A percentile compares a stretch with the other conserved stretches of the same genome.
Conservation (phyloP, 2,329 filamentous ascomycete genomes). For the Fusarium incarnatum region DNA sequence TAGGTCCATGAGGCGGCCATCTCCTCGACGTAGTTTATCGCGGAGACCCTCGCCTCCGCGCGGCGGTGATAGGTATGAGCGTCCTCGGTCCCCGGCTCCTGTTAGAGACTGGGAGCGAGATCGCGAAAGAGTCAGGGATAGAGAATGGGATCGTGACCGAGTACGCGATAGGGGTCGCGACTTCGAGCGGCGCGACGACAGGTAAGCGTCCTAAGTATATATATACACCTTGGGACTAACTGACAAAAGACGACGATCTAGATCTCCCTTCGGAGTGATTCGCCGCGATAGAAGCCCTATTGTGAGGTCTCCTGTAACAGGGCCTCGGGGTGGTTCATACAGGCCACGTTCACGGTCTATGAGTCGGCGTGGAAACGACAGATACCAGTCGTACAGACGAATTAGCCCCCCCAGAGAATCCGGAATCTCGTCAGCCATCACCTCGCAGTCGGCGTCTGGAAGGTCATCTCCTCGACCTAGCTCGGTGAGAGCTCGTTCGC, state of each 20-base stretch:
- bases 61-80: slow-evolving; percentile 54
- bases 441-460: slow-evolving; percentile 63
- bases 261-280: slow-evolving; percentile 60
- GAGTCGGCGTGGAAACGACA: slow-evolving; percentile 60
- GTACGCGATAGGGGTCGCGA: slow-evolving; percentile 51
- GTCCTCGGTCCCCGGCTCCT: slow-evolving; percentile 54
- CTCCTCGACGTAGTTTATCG: slow-evolving; percentile 54
- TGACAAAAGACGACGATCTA: slow-evolving; percentile 61
- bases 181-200: slow-evolving; percentile 57
- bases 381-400: slow-evolving; percentile 59
- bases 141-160: slow-evolving; percentile 48
- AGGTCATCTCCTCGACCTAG: slow-evolving; percentile 65
- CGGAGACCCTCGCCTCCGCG: slow-evolving; percentile 52
- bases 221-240: slow-evolving; percentile 29
- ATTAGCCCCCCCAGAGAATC: slow-evolving; percentile 63
- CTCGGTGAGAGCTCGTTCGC: slow-evolving; percentile 61
- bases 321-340: slow-evolving; percentile 58
- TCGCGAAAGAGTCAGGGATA: slow-evolving; percentile 48
- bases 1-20: slow-evolving; percentile 54
- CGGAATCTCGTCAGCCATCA: slow-evolving; percentile 61
- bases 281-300: slow-evolving; percentile 53
- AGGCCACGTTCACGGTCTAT: slow-evolving; percentile 65
- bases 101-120: slow-evolving; percentile 53
- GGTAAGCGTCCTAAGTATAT: slow-evolving; percentile 44
- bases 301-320: slow-evolving; percentile 46